Evolutionary conservation across 1,284 basidiomycete genomes (phyloP).

Genomic region (Sanghuangporus sanghuang): DNA sequence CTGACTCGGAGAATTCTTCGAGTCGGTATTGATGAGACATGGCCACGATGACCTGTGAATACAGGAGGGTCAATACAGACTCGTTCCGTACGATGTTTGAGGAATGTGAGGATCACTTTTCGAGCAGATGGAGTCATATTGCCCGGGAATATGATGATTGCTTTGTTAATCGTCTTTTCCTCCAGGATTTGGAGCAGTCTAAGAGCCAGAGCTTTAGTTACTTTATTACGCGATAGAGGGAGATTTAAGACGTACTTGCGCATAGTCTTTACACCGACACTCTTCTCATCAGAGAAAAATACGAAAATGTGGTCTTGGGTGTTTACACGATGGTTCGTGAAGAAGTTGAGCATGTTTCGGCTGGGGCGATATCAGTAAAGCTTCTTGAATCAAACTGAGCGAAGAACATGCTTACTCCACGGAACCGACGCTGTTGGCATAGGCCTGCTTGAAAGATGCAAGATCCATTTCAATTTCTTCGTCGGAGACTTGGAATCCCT

Average conservation of each 20-base stretch:
- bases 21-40: conserved; percentile 85
- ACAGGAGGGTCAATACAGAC: conserved; percentile 10
- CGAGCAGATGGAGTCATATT: conserved; percentile 96
- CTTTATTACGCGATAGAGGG: conserved; percentile 8
- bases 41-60: conserved; percentile 74
- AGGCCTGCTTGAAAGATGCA: conserved; percentile 61
- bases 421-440: conserved; percentile 55
- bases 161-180: conserved; percentile 84
- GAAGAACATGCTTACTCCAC: conserved; percentile 50
- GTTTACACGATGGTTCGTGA: conserved; percentile 68
- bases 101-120: conserved; percentile 56
- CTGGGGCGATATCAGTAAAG: conserved; percentile 39
- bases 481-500: conserved; percentile 88
- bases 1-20: conserved; percentile 96
- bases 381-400: background rate
- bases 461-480: conserved; percentile 89
- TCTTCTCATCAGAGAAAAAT: conserved; percentile 90
- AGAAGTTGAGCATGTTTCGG: conserved; percentile 85
- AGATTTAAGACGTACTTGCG: conserved; percentile 66
- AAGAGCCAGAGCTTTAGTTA: background rate
- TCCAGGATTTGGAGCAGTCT: conserved; percentile 87
- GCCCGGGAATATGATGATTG: conserved; percentile 93
- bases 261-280: conserved; percentile 94
- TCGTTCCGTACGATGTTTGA: background rate
- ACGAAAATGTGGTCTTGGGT: conserved; percentile 84